Base-by-base conservation (phyloP, 2,329 filamentous ascomycete genomes). In the Fusarium bulbicola region DNA sequence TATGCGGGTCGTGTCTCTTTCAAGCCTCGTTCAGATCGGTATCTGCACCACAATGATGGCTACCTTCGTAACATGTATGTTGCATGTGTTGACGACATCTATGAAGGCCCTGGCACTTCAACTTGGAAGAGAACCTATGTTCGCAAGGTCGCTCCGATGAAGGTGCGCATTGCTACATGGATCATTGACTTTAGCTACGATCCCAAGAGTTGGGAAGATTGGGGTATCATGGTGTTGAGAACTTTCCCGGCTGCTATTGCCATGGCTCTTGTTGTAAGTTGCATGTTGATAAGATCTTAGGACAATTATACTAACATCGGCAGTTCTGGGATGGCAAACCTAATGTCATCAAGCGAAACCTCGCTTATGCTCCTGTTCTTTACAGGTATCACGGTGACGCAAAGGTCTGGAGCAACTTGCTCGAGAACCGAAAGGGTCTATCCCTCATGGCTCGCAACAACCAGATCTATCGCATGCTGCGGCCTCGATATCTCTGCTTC, bases 41-140 rank as follows among this genome's bases (percentile, higher is more conserved):
- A 78, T 46, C 54, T 78, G 11, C 76, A 78, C 15, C 76, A 77
- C 46, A 70, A 70, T 6, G 76, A 77, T 56, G 76, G 76, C 7
- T 74, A 78, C 39, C 64, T 78, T 39, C 73, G 76, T 13, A 78
- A 78, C 43, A 70, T 78, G 64, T 78, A 78, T 34, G 76, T 78
- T 15, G 73, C 76, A 14, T 70, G 72, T 32, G 74, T 73, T 15
- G 76, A 78, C 32, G 70, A 74, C 8, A 78, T 78, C 28, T 78
- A 74, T n/a, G 68, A 77, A 15, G 76, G 73, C 2, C 58, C 69
- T 26, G 73, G 73, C 3, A 78, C 69, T 46, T 78, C 76, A n/a
- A 78, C 76, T 47, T 78, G 76, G 76, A 77, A 71, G 64, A 68
- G 76, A 46, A 78, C 76, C 34, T 78, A 75, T 53, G 74, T 78